A percentile compares a stretch with the other conserved stretches of the same genome.
phyloP scores from a whole-genome alignment of 148 eudicot species.

The Rhododendron griersonianum region DNA sequence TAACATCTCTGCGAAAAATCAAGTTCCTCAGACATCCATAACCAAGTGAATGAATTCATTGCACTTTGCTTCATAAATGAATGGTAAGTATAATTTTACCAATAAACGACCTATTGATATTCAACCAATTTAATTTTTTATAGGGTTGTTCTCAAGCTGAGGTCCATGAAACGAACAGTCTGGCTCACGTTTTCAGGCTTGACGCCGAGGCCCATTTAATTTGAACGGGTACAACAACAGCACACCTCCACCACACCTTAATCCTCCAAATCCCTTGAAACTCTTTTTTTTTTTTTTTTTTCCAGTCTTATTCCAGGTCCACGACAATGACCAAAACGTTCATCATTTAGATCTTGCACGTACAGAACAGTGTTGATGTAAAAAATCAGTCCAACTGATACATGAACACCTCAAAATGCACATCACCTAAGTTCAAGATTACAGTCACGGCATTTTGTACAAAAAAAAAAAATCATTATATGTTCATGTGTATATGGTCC shows the following conservation, averaged over 20 bases:
- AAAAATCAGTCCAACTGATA: no score
- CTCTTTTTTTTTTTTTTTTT: no score
- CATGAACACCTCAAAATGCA: no score
- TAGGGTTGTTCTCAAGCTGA: neutral
- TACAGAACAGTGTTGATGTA: no score
- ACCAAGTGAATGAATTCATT: neutral
- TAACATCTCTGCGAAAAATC: neutral
- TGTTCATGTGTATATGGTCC: no score
- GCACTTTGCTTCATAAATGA: neutral
- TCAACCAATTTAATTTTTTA: neutral
- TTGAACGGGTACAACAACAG: neutral
- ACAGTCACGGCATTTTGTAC: no score
- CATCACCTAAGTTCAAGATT: no score
- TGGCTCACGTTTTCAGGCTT: neutral
- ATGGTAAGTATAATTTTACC: neutral
- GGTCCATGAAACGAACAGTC: neutral
- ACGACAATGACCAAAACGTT: no score
- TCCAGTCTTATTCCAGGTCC: no score
- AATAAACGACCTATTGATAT: neutral
- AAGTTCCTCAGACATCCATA: neutral
- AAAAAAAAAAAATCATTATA: no score
- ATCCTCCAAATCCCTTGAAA: no score
- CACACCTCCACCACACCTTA: neutral
- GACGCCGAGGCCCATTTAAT: neutral
- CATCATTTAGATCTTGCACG: no score